Percentiles rank a stretch among this genome's conserved stretches.
phyloP scores from a whole-genome alignment of 176 grass and related monocot species.

The Eleusine coracana region DNA sequence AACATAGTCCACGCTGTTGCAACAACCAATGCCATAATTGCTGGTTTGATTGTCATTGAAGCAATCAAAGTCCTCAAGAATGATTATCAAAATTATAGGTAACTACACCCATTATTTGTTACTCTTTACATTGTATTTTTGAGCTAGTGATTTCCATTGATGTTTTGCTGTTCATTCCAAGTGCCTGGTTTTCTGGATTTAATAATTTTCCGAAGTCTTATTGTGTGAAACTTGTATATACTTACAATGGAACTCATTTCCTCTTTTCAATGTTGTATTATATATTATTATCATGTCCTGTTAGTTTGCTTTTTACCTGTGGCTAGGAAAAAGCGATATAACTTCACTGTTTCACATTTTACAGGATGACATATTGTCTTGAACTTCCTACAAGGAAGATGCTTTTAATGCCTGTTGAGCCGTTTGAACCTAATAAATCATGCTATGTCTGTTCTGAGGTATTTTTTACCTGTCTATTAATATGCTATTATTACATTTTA shows the following conservation, averaged over 20 bases:
- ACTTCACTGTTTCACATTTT: conserved; percentile 21
- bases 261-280: neutral
- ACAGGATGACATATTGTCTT: conserved; percentile 99
- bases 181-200: conserved; percentile 25
- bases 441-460: conserved; percentile 99
- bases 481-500: conserved; percentile 16
- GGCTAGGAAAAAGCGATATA: neutral
- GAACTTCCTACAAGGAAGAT: conserved; percentile 91
- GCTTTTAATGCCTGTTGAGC: conserved; percentile 93
- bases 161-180: neutral
- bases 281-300: neutral
- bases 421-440: conserved; percentile 90
- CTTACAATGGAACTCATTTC: neutral
- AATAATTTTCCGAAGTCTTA: neutral
- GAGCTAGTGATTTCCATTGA: neutral
- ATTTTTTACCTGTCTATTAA: conserved; percentile 18
- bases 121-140: neutral
- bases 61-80: conserved; percentile 86
- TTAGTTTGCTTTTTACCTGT: neutral
- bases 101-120: conserved; percentile 22
- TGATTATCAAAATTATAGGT: conserved; percentile 85
- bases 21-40: conserved; percentile 96
- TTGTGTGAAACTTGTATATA: neutral
- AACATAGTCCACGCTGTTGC: conserved; percentile 99
- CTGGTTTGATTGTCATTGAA: conserved; percentile 97